phyloP scores from a whole-genome alignment of 768 basidiomycete genomes.

The Russula sp. region DNA sequence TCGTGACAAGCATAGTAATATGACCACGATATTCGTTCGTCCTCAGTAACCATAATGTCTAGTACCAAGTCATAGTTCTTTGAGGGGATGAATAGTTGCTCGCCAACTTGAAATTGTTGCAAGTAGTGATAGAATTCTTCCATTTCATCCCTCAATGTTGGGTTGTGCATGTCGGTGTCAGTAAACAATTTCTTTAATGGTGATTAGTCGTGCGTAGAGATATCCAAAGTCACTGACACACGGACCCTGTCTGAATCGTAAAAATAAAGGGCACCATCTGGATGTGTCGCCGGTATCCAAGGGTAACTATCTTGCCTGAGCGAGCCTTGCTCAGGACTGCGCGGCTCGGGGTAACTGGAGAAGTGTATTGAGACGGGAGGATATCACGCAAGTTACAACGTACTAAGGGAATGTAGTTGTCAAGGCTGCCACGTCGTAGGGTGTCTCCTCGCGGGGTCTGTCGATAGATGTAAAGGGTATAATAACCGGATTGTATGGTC shows the following conservation, averaged over 20 bases:
- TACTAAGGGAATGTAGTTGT: conserved; percentile 3
- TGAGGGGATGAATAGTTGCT: conserved; percentile 13
- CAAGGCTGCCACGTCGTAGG: not conserved
- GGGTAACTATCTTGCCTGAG: not conserved
- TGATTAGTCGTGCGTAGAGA: not conserved
- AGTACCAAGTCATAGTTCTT: conserved; percentile 18
- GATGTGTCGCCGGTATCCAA: conserved; percentile 46
- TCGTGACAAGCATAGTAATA: conserved; percentile 50
- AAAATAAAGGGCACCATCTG: conserved; percentile 58
- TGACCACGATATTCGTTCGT: conserved; percentile 28
- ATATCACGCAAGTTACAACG: not conserved
- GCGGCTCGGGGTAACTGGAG: not conserved
- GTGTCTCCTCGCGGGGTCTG: not conserved
- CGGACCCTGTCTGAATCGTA: conserved; percentile 39
- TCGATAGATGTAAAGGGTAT: not conserved
- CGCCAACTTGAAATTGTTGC: conserved; percentile 14
- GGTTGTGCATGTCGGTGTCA: conserved; percentile 44
- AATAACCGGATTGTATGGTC: not conserved
- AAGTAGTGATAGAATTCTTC: conserved; percentile 24
- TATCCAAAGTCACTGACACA: not conserved
- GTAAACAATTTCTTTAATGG: conserved; percentile 42
- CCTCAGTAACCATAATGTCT: conserved; percentile 24
- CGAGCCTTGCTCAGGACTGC: not conserved
- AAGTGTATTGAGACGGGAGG: not conserved
- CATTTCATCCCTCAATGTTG: conserved; percentile 29